Evolutionary conservation across 1,284 basidiomycete species (phyloP).

Genomic region (Moesziomyces antarcticus): DNA sequence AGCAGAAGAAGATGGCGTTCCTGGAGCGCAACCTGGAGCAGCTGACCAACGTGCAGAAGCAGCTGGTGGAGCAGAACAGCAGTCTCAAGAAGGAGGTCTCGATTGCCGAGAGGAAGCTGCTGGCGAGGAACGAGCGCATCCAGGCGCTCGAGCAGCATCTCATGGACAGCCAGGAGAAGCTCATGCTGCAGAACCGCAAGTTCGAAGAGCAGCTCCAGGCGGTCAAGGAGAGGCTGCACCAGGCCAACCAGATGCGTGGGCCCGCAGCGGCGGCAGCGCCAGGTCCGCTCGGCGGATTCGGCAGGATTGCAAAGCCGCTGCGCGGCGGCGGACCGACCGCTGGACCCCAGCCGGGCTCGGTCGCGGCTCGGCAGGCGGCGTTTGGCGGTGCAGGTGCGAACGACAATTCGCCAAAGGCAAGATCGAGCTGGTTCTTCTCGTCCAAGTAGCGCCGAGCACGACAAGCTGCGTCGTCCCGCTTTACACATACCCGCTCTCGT

Average conservation of each 20-base stretch:
- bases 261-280: slow-evolving; percentile 29
- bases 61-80: slow-evolving; percentile 98
- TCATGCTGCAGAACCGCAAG: slow-evolving; percentile 91
- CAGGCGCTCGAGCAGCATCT: slow-evolving; percentile 81
- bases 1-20: slow-evolving; percentile 99
- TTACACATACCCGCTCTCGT: slow-evolving; percentile 20
- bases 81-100: slow-evolving; percentile 97
- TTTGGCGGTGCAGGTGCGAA: slow-evolving; percentile 21
- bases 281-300: slow-evolving; percentile 80
- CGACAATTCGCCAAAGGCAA: slow-evolving; percentile 55
- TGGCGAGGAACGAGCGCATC: slow-evolving; percentile 96
- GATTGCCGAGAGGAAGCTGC: slow-evolving; percentile 93
- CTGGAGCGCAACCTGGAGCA: slow-evolving; percentile 97
- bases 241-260: slow-evolving; percentile 80
- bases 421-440: slow-evolving; percentile 60
- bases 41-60: slow-evolving; percentile 94
- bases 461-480: not conserved
- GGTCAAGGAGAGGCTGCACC: slow-evolving; percentile 89
- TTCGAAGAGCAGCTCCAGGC: slow-evolving; percentile 91
- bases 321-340: slow-evolving; percentile 76
- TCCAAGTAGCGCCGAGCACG: slow-evolving; percentile 29
- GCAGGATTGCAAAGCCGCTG: slow-evolving; percentile 94
- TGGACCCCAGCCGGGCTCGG: slow-evolving; percentile 42
- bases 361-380: slow-evolving; percentile 37
- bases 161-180: slow-evolving; percentile 90